A percentile compares a stretch with the other conserved stretches of the same genome.
phyloP scores from a whole-genome alignment of 2,329 filamentous ascomycete species.

The Tolypocladium guangdongense region DNA sequence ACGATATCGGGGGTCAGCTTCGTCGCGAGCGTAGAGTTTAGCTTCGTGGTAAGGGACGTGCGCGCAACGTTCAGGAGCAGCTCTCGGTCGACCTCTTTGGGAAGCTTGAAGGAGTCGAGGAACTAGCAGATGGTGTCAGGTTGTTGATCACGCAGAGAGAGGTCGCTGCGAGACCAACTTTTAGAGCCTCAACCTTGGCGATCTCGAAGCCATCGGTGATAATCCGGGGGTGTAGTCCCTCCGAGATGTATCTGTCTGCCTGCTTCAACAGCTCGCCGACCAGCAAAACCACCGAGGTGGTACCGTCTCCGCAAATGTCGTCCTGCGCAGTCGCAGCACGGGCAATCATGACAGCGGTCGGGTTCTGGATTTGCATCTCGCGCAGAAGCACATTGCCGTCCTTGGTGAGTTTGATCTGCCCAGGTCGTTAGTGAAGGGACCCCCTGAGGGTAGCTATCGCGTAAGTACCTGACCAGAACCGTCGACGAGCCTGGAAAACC shows the following conservation, averaged over 20 bases:
- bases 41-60: slow-evolving; percentile 90
- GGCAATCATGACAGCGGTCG: slow-evolving; percentile 79
- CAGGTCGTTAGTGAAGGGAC: slow-evolving; percentile 14
- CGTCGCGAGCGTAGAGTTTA: slow-evolving; percentile 79
- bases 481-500: slow-evolving; percentile 48
- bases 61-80: slow-evolving; percentile 85
- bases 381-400: slow-evolving; percentile 81
- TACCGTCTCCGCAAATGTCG: slow-evolving; percentile 96
- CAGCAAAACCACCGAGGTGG: slow-evolving; percentile 88
- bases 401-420: slow-evolving; percentile 94
- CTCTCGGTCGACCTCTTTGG: slow-evolving; percentile 82
- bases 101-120: slow-evolving; percentile 85
- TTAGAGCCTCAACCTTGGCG: slow-evolving; percentile 84
- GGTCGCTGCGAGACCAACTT: slow-evolving; percentile 39
- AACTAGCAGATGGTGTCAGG: slow-evolving; percentile 45
- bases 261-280: slow-evolving; percentile 97
- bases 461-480: slow-evolving; percentile 53
- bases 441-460: slow-evolving; percentile 14
- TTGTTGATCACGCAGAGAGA: neutral
- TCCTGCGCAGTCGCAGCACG: slow-evolving; percentile 91
- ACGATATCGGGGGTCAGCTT: slow-evolving; percentile 92
- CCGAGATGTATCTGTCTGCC: slow-evolving; percentile 88
- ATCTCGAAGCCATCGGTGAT: slow-evolving; percentile 98
- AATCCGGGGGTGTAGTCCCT: slow-evolving; percentile 92
- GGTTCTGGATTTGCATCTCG: slow-evolving; percentile 94